Conservation (phyloP, 2,329 filamentous ascomycete species). For the Clarireedia monteithiana region DNA sequence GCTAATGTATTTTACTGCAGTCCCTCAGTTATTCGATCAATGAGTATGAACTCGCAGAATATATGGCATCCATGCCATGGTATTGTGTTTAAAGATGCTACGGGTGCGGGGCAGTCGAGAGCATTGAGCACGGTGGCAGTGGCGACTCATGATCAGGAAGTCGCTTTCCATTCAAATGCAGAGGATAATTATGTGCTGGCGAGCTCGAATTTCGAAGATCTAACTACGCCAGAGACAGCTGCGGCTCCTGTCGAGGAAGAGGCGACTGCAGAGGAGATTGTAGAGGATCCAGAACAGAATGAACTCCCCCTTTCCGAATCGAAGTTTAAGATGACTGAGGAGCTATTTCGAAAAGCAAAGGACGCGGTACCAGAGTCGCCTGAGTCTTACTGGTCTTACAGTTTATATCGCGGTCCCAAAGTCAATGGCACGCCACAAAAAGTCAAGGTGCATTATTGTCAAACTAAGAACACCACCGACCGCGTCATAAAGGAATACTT, state of each 20-base stretch:
- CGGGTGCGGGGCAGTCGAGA: slow-evolving; percentile 11
- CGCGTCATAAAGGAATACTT: slow-evolving; percentile 55
- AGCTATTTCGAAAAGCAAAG: slow-evolving; percentile 42
- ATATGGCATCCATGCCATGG: slow-evolving; percentile 34
- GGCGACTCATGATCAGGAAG: slow-evolving; percentile 12
- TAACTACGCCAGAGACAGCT: neutral
- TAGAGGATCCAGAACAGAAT: slow-evolving; percentile 20
- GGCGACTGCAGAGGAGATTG: neutral
- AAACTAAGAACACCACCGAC: slow-evolving; percentile 58
- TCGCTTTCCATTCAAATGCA: slow-evolving; percentile 13
- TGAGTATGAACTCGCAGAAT: slow-evolving; percentile 13
- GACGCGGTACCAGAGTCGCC: slow-evolving; percentile 35
- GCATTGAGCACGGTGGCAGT: slow-evolving; percentile 16
- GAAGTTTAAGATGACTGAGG: slow-evolving; percentile 40
- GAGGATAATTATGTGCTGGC: slow-evolving; percentile 20
- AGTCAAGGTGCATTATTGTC: slow-evolving; percentile 73
- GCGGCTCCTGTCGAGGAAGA: neutral
- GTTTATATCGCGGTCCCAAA: slow-evolving; percentile 51
- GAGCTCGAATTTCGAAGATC: neutral
- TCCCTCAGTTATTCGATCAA: slow-evolving; percentile 2
- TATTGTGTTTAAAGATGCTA: slow-evolving; percentile 30
- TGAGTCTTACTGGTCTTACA: slow-evolving; percentile 60
- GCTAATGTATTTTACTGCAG: neutral
- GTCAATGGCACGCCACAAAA: slow-evolving; percentile 36
- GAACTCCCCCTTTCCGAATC: slow-evolving; percentile 33